phyloP scores from a whole-genome alignment of 2,329 filamentous ascomycete genomes.

The Talaromyces sp. region DNA sequence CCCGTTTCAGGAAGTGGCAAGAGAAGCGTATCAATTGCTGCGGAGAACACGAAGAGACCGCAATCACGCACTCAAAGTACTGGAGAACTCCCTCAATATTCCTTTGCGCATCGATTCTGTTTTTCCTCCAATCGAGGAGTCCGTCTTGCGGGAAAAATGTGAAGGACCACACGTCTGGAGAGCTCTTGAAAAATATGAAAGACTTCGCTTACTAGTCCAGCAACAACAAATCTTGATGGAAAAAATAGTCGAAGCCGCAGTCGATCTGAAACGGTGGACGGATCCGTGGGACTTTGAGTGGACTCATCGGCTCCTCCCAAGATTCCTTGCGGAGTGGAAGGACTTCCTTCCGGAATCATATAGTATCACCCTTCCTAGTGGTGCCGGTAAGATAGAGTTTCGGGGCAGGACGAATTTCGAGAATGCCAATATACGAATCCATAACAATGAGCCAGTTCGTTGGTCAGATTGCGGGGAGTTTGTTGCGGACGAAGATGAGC shows the following conservation, averaged over 20 bases:
- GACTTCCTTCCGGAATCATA: constrained; percentile 44
- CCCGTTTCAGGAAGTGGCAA: constrained; percentile 28
- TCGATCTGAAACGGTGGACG: constrained; percentile 25
- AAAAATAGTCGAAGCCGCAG: constrained; percentile 24
- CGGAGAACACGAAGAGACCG: constrained; percentile 28
- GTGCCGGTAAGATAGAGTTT: constrained; percentile 42
- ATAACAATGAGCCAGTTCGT: constrained; percentile 25
- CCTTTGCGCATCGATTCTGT: constrained; percentile 18
- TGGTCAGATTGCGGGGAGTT: constrained; percentile 19
- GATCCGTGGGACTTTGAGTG: constrained; percentile 23
- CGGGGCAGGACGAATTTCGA: constrained; percentile 25
- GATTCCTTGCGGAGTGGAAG: constrained; percentile 48
- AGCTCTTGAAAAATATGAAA: constrained; percentile 33
- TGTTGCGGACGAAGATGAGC: constrained; percentile 17
- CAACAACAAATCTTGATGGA: constrained; percentile 29
- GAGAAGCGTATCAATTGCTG: constrained; percentile 31
- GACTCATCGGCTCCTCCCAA: constrained; percentile 40
- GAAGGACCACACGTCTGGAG: constrained; percentile 11
- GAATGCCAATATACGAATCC: constrained; percentile 19
- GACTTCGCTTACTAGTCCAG: constrained; percentile 29
- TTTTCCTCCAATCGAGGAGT: constrained; percentile 24
- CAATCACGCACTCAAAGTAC: constrained; percentile 24
- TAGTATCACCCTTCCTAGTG: constrained; percentile 31
- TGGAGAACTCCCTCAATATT: constrained; percentile 26
- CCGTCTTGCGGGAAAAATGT: neutral